Base-by-base conservation (phyloP, 306 rosid genomes). In the Astragalus membranaceus region DNA sequence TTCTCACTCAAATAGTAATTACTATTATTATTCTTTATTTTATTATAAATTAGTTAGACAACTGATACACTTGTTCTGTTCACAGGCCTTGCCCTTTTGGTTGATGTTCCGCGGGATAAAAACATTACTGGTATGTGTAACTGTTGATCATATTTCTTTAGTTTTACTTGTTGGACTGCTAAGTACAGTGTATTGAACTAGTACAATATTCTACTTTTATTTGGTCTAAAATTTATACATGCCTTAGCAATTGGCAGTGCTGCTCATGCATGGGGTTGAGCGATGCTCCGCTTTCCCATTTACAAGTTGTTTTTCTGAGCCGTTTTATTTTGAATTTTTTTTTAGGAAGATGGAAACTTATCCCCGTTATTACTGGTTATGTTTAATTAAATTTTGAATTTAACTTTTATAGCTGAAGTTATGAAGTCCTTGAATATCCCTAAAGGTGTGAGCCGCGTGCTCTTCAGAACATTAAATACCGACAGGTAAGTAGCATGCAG, bases 401-500 rank as follows among this genome's bases (percentile, higher is more conserved):
- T 39, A 39, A 39, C 3, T 37, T 32, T 62, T 59, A 7, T 86
- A 90, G 98, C 94, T 66, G 96, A 90, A 82, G 96, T 88, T 59
- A 90, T 93, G 98, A 77, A 87, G 88, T 88, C 89, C 23, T 63
- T 88, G 67, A 46, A 81, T 72, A 88, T 90, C 58, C 96, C 98
- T 3, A 84, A 51, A 62, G 98, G 97, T 35, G 85, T 87, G 52
- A 61, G 76, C 0, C 95, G 98, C 16, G 98, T 89, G 66, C 89
- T 89, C 50, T 92, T 92, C 82, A 86, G 96, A 71, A 92, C 98
- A 1, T 78, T 85, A 67, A 92, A 92, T 50, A 92, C 98, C 20
- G 97, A 90, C 83, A 87, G 88, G 97, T 88, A 57, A 67, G 47
- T 76, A 69, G 16, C 41, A 5, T 23, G 16, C 70, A 42, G 50